Evolutionary conservation across 345 rosid genomes (phyloP).

Genomic region (Brassica nigra): DNA sequence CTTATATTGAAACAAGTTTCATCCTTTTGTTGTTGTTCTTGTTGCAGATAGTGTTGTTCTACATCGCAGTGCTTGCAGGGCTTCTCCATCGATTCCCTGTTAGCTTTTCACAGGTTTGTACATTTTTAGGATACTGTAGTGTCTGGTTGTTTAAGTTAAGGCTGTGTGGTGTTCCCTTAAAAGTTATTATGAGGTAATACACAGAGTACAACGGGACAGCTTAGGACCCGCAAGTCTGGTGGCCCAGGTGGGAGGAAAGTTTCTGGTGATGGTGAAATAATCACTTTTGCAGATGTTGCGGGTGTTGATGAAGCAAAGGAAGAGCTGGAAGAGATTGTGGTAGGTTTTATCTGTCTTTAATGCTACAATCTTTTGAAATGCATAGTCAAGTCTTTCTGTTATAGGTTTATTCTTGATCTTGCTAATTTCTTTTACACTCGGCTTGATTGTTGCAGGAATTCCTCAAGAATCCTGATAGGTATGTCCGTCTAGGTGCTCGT

Average conservation of each 20-base stretch:
- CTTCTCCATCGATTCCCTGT: conserved; percentile 70
- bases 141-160: conserved; percentile 5
- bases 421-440: conserved; percentile 34
- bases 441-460: conserved; percentile 66
- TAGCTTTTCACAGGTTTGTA: conserved; percentile 73
- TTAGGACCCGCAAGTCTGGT: conserved; percentile 69
- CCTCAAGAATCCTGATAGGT: conserved; percentile 88
- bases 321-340: conserved; percentile 98
- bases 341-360: conserved; percentile 38
- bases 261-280: conserved; percentile 67
- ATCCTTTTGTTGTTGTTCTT: neutral
- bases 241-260: conserved; percentile 62
- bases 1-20: neutral
- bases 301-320: conserved; percentile 99
- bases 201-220: conserved; percentile 81
- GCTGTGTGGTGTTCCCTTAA: conserved; percentile 5
- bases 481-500: conserved; percentile 84
- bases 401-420: conserved; percentile 23
- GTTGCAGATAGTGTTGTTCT: conserved; percentile 77
- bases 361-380: neutral
- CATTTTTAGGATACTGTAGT: neutral
- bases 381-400: conserved; percentile 7
- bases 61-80: conserved; percentile 79
- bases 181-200: neutral
- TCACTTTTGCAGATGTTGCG: conserved; percentile 95